These are phyloP conservation scores for Termitomyces sp. DNA, from an alignment of 768 basidiomycete species.

Conservation along the genomic window DNA sequence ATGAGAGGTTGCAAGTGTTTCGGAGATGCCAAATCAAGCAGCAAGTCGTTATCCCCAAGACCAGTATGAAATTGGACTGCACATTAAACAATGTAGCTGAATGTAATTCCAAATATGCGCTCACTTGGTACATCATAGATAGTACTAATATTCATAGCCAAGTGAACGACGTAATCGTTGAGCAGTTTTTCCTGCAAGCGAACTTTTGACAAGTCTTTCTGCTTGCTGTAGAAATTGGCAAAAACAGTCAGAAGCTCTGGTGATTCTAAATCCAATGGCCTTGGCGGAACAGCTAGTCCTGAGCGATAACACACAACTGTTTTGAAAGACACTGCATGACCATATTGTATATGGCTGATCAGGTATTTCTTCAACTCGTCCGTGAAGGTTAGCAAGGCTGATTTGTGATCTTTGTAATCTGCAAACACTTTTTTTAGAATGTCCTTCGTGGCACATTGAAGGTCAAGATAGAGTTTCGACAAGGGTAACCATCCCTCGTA, in stretches of 20 bases:
- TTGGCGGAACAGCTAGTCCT: constrained; percentile 49
- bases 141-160: constrained; percentile 47
- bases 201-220: constrained; percentile 25
- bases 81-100: not conserved
- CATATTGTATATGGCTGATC: constrained; percentile 30
- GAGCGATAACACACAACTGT: constrained; percentile 76
- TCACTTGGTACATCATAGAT: constrained; percentile 54
- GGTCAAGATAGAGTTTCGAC: not conserved
- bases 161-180: constrained; percentile 63
- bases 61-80: constrained; percentile 87
- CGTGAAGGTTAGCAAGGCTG: constrained; percentile 25
- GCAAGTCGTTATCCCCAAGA: constrained; percentile 70
- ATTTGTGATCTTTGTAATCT: constrained; percentile 11
- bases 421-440: constrained; percentile 23
- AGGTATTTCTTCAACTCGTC: constrained; percentile 30
- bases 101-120: constrained; percentile 7
- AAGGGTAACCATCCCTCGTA: constrained; percentile 16
- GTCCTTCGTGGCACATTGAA: constrained; percentile 14
- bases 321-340: constrained; percentile 63
- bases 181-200: constrained; percentile 56
- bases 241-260: constrained; percentile 26
- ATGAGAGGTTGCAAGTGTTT: constrained; percentile 65
- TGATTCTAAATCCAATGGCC: constrained; percentile 8
- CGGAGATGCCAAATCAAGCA: constrained; percentile 51
- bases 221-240: constrained; percentile 24